Percentiles rank a stretch among this genome's conserved stretches.
phyloP scores from a whole-genome alignment of 192 early-diverging fungal species.

The Coemansia sp. region DNA sequence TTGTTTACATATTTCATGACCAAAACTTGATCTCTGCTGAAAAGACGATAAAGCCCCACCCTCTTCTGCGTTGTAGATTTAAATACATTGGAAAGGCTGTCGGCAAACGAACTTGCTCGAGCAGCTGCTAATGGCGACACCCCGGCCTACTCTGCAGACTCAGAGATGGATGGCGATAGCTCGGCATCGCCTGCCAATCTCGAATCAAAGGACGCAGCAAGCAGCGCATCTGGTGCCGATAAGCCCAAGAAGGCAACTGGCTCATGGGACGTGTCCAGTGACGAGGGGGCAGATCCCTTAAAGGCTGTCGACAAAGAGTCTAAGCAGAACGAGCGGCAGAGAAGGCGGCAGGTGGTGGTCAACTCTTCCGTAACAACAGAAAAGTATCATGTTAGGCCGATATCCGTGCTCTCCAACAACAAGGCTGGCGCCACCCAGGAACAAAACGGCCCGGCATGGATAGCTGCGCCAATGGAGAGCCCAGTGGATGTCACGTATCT shows the following conservation, averaged over 20 bases:
- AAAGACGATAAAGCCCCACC: too few species aligned
- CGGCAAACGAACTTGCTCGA: conserved; percentile 6
- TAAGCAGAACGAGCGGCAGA: conserved; percentile 29
- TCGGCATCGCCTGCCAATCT: conserved; percentile 3
- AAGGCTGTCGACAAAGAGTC: neutral
- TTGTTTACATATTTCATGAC: too few species aligned
- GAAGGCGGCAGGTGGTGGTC: conserved; percentile 33
- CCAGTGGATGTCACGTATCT: conserved; percentile 29
- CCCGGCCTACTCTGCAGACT: conserved; percentile 41
- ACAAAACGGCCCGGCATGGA: neutral
- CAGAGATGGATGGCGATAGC: conserved; percentile 42
- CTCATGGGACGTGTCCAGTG: conserved; percentile 46
- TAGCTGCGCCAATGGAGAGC: conserved; percentile 22
- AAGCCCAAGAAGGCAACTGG: neutral
- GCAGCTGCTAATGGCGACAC: conserved; percentile 16
- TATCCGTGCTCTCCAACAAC: conserved; percentile 10
- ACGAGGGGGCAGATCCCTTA: conserved; percentile 4
- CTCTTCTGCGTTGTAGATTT: conserved; percentile 16
- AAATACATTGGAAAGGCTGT: conserved; percentile 22
- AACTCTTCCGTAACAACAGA: conserved; percentile 26
- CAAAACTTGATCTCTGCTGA: too few species aligned
- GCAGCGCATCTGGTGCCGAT: neutral
- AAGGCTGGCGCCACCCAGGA: neutral
- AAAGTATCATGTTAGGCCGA: conserved; percentile 35
- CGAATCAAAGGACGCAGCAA: neutral